Evolutionary conservation across 192 early-diverging fungal species (phyloP).

Genomic region (Backusella circina): DNA sequence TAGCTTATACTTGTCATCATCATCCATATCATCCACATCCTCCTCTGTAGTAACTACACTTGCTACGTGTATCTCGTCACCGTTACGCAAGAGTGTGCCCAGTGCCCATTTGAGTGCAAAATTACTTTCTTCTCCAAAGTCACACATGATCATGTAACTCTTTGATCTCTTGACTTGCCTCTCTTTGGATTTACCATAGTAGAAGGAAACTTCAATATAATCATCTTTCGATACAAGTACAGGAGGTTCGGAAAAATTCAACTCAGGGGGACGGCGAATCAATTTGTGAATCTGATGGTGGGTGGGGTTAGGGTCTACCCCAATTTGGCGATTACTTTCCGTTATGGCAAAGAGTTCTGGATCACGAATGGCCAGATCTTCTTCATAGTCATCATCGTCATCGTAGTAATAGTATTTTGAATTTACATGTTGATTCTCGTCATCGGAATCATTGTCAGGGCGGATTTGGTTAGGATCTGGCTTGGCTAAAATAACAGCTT

Average conservation of each 20-base stretch:
- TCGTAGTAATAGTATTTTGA: constrained; percentile 8
- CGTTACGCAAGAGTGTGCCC: constrained; percentile 45
- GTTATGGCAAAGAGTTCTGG: constrained; percentile 31
- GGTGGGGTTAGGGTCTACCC: constrained; percentile 1
- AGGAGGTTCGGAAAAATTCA: constrained; percentile 13
- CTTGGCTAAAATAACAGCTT: constrained; percentile 28
- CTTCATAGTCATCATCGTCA: constrained; percentile 16
- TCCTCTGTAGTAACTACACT: constrained; percentile 43
- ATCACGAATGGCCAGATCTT: constrained; percentile 28
- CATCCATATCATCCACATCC: constrained; percentile 14
- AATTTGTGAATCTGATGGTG: not conserved
- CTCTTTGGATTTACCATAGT: constrained; percentile 10
- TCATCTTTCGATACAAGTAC: not conserved
- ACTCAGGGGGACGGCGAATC: constrained; percentile 5
- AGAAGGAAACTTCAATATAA: constrained; percentile 15
- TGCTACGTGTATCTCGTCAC: constrained; percentile 46
- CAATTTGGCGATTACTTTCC: constrained; percentile 32
- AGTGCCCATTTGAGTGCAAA: constrained; percentile 49
- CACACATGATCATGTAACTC: constrained; percentile 46
- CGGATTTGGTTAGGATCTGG: constrained; percentile 29
- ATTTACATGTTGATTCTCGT: not conserved
- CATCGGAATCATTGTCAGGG: constrained; percentile 18
- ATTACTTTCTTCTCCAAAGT: constrained; percentile 47
- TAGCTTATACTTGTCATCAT: constrained; percentile 19
- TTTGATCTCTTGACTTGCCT: not conserved